These are phyloP conservation scores for Musa balbisiana DNA, from an alignment of 202 grass and related monocot genomes.

Conservation along the genomic window DNA sequence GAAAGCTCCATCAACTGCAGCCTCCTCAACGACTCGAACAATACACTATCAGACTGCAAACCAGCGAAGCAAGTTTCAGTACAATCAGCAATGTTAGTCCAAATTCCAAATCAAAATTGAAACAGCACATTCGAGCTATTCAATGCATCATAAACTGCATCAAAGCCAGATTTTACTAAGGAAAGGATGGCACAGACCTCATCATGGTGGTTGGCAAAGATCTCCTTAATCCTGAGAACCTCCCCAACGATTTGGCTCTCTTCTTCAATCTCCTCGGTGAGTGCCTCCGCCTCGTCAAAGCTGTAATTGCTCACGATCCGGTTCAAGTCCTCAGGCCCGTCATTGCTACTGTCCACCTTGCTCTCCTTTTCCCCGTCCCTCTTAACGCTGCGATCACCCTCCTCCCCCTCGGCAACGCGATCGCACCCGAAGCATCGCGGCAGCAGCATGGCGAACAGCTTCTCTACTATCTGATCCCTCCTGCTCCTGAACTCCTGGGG, in stretches of 20 bases:
- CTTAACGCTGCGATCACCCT: constrained; percentile 74
- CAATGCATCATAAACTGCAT: no score
- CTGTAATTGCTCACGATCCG: constrained; percentile 62
- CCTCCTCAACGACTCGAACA: constrained; percentile 14
- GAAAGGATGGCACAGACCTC: background rate
- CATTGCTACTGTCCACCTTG: constrained; percentile 56
- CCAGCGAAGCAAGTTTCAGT: background rate
- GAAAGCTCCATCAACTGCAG: constrained; percentile 21
- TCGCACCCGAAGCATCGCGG: constrained; percentile 26
- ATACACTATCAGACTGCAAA: constrained; percentile 9
- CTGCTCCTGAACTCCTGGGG: constrained; percentile 67
- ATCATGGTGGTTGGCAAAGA: background rate
- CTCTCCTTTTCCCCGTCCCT: constrained; percentile 52
- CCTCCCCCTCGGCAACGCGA: constrained; percentile 33
- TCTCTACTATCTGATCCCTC: constrained; percentile 68
- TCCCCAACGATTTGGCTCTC: background rate
- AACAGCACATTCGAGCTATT: background rate
- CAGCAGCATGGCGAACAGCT: constrained; percentile 43
- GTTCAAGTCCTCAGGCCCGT: constrained; percentile 27
- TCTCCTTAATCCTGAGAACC: background rate
- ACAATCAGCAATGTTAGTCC: background rate
- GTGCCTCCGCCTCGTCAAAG: constrained; percentile 32
- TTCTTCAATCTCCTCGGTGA: constrained; percentile 12
- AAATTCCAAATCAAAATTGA: background rate
- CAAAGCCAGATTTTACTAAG: background rate